phyloP scores from a whole-genome alignment of 116 monocot species.

The Zostera marina region DNA sequence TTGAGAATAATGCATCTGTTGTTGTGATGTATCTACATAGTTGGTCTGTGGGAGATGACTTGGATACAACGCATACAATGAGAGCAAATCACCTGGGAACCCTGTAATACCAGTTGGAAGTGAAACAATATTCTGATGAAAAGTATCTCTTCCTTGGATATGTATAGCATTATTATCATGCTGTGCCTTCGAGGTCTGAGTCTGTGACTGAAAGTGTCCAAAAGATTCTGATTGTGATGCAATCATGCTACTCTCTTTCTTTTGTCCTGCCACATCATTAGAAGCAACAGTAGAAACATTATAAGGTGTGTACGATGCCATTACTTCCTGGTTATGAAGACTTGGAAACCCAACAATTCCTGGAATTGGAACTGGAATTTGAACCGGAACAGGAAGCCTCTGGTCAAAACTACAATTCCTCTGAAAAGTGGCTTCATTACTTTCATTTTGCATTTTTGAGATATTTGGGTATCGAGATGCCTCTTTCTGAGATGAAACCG shows the following conservation, averaged over 20 bases:
- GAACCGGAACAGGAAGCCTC: neutral
- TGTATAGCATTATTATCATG: constrained; percentile 8
- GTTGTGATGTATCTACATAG: constrained; percentile 7
- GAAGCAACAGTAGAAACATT: neutral
- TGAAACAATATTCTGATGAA: constrained; percentile 13
- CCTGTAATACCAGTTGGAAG: constrained; percentile 4
- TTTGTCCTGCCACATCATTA: neutral
- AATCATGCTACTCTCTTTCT: constrained; percentile 5
- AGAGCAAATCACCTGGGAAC: constrained; percentile 16
- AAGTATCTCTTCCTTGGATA: constrained; percentile 10
- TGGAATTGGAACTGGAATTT: constrained; percentile 5
- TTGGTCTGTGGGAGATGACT: constrained; percentile 10
- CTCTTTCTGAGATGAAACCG: constrained; percentile 5
- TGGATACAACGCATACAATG: constrained; percentile 13
- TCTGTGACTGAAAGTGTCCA: constrained; percentile 12
- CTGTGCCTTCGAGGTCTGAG: constrained; percentile 6
- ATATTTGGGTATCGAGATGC: constrained; percentile 15
- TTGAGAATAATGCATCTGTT: neutral
- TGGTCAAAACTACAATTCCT: constrained; percentile 15
- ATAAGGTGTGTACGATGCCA: constrained; percentile 1
- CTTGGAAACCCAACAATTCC: constrained; percentile 7
- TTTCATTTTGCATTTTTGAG: constrained; percentile 4
- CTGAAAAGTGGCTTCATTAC: constrained; percentile 7
- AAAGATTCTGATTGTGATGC: constrained; percentile 7
- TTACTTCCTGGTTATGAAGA: constrained; percentile 6